These are phyloP conservation scores for Aspergillus sp. DNA, from an alignment of 2,329 filamentous ascomycete genomes.

Conservation along the genomic window DNA sequence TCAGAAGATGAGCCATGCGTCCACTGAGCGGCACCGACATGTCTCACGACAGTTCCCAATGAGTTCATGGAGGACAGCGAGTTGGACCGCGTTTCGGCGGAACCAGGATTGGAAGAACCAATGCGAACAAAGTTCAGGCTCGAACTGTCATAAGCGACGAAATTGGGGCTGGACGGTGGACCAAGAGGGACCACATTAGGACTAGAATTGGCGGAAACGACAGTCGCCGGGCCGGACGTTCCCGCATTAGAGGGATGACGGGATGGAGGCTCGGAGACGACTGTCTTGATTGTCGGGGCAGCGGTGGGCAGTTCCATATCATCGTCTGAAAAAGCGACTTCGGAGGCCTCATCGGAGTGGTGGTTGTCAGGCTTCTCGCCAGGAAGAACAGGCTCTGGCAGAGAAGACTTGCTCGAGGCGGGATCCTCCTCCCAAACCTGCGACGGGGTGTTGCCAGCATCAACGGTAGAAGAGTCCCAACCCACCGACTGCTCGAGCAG, in stretches of 20 bases:
- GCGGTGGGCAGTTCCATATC: slow-evolving; percentile 27
- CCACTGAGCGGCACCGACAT: slow-evolving; percentile 29
- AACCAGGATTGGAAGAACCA: slow-evolving; percentile 27
- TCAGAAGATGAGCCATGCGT: slow-evolving; percentile 30
- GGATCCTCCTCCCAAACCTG: slow-evolving; percentile 36
- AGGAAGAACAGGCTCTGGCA: slow-evolving; percentile 20
- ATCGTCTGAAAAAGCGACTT: slow-evolving; percentile 27
- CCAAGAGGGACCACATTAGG: slow-evolving; percentile 37
- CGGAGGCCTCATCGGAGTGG: slow-evolving; percentile 14
- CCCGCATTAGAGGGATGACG: slow-evolving; percentile 17
- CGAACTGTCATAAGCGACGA: slow-evolving; percentile 34
- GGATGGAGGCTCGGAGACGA: slow-evolving; percentile 27
- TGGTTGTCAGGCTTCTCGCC: slow-evolving; percentile 10
- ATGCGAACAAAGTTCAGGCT: slow-evolving; percentile 33
- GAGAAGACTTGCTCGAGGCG: slow-evolving; percentile 32
- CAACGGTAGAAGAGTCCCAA: slow-evolving; percentile 30
- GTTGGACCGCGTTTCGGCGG: slow-evolving; percentile 29
- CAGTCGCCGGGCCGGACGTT: slow-evolving; percentile 18
- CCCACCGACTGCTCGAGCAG: slow-evolving; percentile 21
- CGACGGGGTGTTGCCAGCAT: slow-evolving; percentile 31
- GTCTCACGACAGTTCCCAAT: slow-evolving; percentile 36
- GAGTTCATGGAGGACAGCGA: slow-evolving; percentile 38
- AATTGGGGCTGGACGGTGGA: slow-evolving; percentile 36
- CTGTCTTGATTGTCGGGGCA: slow-evolving; percentile 34
- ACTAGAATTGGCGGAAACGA: slow-evolving; percentile 34